Evolutionary conservation across 169 alveolate genomes (phyloP).

Genomic region (Plasmodium inui): DNA sequence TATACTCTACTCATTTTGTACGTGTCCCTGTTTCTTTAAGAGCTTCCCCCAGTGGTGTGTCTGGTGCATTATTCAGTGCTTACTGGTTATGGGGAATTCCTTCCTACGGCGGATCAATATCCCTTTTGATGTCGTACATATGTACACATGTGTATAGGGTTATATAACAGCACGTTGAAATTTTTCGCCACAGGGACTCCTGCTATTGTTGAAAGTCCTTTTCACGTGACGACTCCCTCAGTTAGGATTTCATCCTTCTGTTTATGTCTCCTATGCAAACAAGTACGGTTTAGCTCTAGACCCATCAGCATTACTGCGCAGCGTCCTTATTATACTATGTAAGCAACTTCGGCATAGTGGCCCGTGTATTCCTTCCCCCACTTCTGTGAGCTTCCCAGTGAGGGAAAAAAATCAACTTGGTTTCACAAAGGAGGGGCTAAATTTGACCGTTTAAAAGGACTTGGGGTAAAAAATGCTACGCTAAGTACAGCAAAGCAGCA

Average conservation of each 20-base stretch:
- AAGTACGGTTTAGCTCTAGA: not conserved
- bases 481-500: not conserved
- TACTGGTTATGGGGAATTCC: not conserved
- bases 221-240: not conserved
- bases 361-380: not conserved
- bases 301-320: not conserved
- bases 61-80: not conserved
- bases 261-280: not conserved
- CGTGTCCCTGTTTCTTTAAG: not conserved
- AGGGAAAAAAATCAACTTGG: not conserved
- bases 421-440: not conserved
- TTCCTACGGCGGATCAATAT: not conserved
- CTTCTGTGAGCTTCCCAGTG: not conserved
- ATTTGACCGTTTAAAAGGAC: not conserved
- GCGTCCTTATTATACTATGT: not conserved
- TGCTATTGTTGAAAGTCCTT: not conserved
- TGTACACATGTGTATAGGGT: not conserved
- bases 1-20: constrained; percentile 21
- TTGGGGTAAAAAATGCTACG: not conserved
- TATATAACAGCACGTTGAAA: not conserved
- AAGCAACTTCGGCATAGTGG: not conserved
- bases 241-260: not conserved
- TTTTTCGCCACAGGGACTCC: not conserved
- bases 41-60: not conserved
- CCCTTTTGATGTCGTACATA: not conserved